Base-by-base conservation (phyloP, 176 grass and related monocot genomes). In the Oropetium thomaeum region DNA sequence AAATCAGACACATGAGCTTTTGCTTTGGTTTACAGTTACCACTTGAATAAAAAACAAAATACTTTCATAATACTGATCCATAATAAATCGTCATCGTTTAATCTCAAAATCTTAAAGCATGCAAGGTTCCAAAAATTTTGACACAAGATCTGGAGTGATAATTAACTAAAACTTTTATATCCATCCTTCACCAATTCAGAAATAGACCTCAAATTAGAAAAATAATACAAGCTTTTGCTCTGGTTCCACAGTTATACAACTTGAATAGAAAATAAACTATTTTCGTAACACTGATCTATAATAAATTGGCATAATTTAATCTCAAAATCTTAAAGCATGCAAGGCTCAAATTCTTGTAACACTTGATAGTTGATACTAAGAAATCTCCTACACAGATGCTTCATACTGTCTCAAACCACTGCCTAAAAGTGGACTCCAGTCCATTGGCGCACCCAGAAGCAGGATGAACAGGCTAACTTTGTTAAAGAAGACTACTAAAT, bases 141-240 rank as follows among this genome's bases (percentile, higher is more conserved):
- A n/a, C n/a, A n/a, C n/a, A n/a, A 70, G 39, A 0, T 60, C 12
- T n/a, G 9, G 5, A 40, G 27, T 10, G 14, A 60, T 4, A 69
- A 70, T 10, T 41, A 41, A 8, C n/a, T n/a, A 40, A 40, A 9
- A 44, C 13, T 28, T 62, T n/a, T n/a, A n/a, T n/a, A 45, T 27
- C 4, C 38, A 22, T 20, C 20, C n/a, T n/a, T n/a, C n/a, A n/a
- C n/a, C n/a, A n/a, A 53, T 70, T 62, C 32, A 81, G n/a, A 80
- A 30, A 52, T n/a, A n/a, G n/a, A 63, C n/a, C 22, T 40, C 10
- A 23, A 16, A 19, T 33, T 4, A 52, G 45, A 71, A 1, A 34
- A 0, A 34, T 39, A n/a, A n/a, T n/a, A n/a, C n/a, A 22, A 33
- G 20, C n/a, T 26, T 60, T 19, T 48, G 31, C 28, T 35, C 37